Percentiles rank a stretch among this genome's conserved stretches.
Conservation (phyloP, 148 eudicot genomes). For the Dysphania ambrosioides region DNA sequence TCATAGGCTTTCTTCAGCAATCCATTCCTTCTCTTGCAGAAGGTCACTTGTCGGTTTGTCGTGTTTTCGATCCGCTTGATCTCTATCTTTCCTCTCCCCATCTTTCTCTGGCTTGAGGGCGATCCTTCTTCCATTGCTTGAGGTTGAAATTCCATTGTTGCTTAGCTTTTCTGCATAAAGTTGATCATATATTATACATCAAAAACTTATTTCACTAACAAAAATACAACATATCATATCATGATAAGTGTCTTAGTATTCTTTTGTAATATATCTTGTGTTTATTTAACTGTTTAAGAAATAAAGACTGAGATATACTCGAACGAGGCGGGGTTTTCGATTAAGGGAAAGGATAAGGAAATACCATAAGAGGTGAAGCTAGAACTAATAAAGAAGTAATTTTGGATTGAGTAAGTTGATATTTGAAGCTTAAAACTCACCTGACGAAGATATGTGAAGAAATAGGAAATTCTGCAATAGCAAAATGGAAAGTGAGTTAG, state of each 20-base stretch:
- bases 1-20: conserved; percentile 96
- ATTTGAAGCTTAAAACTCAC: conserved; percentile 27
- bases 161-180: conserved; percentile 21
- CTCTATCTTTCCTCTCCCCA: conserved; percentile 87
- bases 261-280: too few species aligned
- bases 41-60: conserved; percentile 90
- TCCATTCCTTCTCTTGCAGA: conserved; percentile 91
- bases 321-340: neutral
- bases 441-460: conserved; percentile 15
- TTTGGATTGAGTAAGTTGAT: conserved; percentile 13
- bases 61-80: conserved; percentile 98
- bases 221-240: neutral
- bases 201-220: too few species aligned
- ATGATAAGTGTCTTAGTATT: too few species aligned
- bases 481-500: conserved; percentile 25
- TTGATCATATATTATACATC: too few species aligned
- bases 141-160: conserved; percentile 45
- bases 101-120: conserved; percentile 61
- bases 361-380: conserved; percentile 20
- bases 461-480: conserved; percentile 21
- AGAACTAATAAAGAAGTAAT: too few species aligned
- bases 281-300: too few species aligned
- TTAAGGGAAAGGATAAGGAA: neutral
- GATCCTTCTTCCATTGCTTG: conserved; percentile 45
- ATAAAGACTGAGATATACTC: too few species aligned